Evolutionary conservation across 2,329 filamentous ascomycete species (phyloP).

Genomic region (Penicillium thymicola): DNA sequence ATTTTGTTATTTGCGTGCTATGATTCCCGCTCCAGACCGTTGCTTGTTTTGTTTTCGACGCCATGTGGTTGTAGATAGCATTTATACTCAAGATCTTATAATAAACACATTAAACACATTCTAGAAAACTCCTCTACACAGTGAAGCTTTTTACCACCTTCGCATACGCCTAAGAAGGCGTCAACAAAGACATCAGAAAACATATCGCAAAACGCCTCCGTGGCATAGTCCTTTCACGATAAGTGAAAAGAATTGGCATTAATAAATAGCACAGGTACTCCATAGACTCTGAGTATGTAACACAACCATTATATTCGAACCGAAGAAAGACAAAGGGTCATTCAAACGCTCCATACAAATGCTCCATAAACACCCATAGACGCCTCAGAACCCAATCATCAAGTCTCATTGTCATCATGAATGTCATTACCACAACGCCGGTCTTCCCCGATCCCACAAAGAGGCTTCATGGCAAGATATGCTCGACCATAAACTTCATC

Average conservation of each 20-base stretch:
- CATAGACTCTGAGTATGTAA: background rate
- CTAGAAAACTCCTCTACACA: background rate
- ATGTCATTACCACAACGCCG: background rate
- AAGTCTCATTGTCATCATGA: slow-evolving; percentile 9
- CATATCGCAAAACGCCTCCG: background rate
- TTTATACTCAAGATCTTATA: background rate
- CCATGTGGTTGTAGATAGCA: slow-evolving; percentile 11
- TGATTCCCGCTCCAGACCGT: slow-evolving; percentile 11
- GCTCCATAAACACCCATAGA: background rate
- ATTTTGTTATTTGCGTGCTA: slow-evolving; percentile 3
- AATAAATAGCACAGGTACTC: background rate
- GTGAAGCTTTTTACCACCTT: no score
- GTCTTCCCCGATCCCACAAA: background rate
- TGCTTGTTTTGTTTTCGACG: background rate
- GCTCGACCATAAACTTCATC: slow-evolving; percentile 37
- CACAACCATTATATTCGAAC: background rate
- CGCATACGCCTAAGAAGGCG: no score
- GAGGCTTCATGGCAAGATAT: slow-evolving; percentile 21
- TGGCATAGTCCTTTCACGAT: background rate
- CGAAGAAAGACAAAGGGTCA: background rate
- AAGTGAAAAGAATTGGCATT: background rate
- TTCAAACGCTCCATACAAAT: background rate
- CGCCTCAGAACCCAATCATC: background rate
- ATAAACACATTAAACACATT: background rate
- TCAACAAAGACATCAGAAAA: no score